Evolutionary conservation across 352 stramenopile genomes (phyloP), one percentile per base, ranked within the genome.

Genomic region (Thalassiosira livingstoniorum): DNA sequence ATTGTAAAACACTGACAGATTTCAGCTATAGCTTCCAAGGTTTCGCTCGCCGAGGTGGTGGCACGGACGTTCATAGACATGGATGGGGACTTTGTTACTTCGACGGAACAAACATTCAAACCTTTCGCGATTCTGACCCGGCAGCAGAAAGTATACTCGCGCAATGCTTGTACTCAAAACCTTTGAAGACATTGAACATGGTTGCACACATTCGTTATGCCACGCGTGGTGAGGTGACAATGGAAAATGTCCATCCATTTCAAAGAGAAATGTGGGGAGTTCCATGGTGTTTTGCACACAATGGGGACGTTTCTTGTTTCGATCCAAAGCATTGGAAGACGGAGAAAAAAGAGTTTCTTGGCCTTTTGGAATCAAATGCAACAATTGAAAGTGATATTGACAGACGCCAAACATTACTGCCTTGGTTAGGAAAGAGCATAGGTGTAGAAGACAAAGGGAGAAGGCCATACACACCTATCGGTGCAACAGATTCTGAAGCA

Each of bases 191-290:
- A n/a, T 66, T 82, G 23, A 92, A 94, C 66, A 92, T 94, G 83
- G 88, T 94, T 42, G 78, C 87, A 0, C 89, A 94, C 57, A 88
- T 94, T 67, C 78, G 89, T 25, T 92, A 89, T 69, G 89, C 87
- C 7, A 94, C 89, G 4, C 76, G 87, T 43, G 89, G 89, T 10
- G 62, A 60, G 21, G 82, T 90, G 13, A 73, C 21, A 13, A 70
- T 92, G 29, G 87, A 91, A 42, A 94, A 94, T 81, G 89, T 94
- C 0, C 89, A 94, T 86, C 89, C 89, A 0, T 94, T 92, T 61
- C 61, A 79, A 18, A 72, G 89, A 64, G 90, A 92, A 76, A 79
- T 92, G 55, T 91, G 83, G 86, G 88, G 88, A 5, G 91, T 92
- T 70, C 54, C 83, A 43, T 91, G 69, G 71, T 85, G 69, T 5